Evolutionary conservation across 345 rosid species (phyloP).

Genomic region (Sisymbrium altissimum): DNA sequence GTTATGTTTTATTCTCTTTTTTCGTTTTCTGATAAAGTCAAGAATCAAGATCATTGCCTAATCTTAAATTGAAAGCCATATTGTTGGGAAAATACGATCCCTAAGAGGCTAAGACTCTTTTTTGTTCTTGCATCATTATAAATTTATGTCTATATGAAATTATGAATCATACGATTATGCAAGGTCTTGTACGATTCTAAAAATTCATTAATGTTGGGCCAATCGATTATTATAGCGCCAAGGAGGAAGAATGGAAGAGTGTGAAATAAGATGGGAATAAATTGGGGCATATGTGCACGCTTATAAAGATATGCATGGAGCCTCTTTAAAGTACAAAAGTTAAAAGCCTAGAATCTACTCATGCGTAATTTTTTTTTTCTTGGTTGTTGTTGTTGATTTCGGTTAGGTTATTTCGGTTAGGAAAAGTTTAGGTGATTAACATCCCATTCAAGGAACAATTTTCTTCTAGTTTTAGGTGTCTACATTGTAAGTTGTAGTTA

Average conservation of each 20-base stretch:
- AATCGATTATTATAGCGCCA: slow-evolving; percentile 17
- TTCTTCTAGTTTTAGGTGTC: background rate
- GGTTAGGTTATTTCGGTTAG: slow-evolving; percentile 19
- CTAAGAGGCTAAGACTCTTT: background rate
- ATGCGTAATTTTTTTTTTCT: background rate
- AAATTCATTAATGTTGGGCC: slow-evolving; percentile 6
- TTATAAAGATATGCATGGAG: slow-evolving; percentile 32
- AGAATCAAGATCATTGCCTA: slow-evolving; percentile 1
- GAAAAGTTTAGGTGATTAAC: slow-evolving; percentile 11
- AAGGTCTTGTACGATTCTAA: background rate
- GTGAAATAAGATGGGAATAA: slow-evolving; percentile 24
- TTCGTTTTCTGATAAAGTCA: background rate
- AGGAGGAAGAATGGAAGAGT: slow-evolving; percentile 8
- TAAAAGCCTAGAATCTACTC: slow-evolving; percentile 23
- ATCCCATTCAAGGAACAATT: background rate
- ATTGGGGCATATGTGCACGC: slow-evolving; percentile 34
- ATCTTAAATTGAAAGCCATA: background rate
- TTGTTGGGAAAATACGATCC: background rate
- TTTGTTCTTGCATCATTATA: background rate
- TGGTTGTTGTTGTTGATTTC: background rate
- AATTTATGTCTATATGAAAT: background rate
- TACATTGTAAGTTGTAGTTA: background rate
- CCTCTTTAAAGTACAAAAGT: slow-evolving; percentile 34
- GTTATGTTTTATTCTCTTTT: background rate
- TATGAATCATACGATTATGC: background rate